Conservation (phyloP, 495 filamentous ascomycete species). For the Neurospora hispaniola region DNA sequence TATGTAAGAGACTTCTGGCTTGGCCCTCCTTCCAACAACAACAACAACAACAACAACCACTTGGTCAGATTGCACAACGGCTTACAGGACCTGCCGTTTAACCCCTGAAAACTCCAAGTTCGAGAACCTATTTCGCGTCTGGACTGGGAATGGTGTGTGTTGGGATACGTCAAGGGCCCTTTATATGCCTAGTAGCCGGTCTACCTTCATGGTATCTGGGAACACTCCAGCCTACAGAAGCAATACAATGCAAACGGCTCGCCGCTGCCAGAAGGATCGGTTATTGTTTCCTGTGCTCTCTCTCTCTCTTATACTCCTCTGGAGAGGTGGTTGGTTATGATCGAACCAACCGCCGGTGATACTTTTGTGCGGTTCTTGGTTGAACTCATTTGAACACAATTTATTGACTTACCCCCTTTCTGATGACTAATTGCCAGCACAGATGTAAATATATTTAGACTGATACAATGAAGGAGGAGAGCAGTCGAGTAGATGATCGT, state of each 20-base stretch:
- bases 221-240: neutral
- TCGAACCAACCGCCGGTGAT: neutral
- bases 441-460: no score
- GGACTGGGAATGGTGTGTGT: neutral
- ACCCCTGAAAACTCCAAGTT: neutral
- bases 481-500: no score
- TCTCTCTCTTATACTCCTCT: neutral
- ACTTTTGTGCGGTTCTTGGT: neutral
- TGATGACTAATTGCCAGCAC: no score
- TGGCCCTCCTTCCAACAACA: neutral
- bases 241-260: neutral
- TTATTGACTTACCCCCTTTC: no score
- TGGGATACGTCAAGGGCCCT: no score
- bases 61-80: neutral
- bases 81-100: neutral
- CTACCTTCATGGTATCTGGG: neutral
- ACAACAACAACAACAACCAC: neutral
- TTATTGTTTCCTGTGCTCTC: neutral
- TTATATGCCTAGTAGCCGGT: neutral
- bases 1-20: neutral
- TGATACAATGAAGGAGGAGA: no score
- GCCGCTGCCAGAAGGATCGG: neutral
- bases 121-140: neutral
- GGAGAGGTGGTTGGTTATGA: neutral
- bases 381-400: no score